A percentile compares a stretch with the other conserved stretches of the same genome.
Evolutionary conservation across 2,329 filamentous ascomycete species (phyloP).

Genomic region (Aspergillus piperis): DNA sequence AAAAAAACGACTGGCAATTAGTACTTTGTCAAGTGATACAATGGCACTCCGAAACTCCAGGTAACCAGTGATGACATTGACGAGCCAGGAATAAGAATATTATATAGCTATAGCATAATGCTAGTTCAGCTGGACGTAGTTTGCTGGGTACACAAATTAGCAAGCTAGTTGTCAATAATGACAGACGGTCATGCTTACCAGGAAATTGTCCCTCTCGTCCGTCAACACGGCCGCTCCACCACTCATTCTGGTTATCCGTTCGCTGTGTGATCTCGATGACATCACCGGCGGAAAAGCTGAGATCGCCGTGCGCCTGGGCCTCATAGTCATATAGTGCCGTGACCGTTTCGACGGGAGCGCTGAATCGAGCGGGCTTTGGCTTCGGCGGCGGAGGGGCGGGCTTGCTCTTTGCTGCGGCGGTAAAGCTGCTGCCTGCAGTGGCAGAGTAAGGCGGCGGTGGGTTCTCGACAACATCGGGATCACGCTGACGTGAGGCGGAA

Average conservation of each 20-base stretch:
- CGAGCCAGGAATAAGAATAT: slow-evolving; percentile 11
- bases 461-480: slow-evolving; percentile 53
- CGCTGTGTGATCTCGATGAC: slow-evolving; percentile 82
- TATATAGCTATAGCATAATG: slow-evolving; percentile 12
- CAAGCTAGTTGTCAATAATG: not conserved
- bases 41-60: slow-evolving; percentile 7
- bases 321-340: slow-evolving; percentile 96
- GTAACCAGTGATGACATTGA: slow-evolving; percentile 6
- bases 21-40: slow-evolving; percentile 7
- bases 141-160: slow-evolving; percentile 30
- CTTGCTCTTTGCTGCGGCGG: slow-evolving; percentile 67
- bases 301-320: slow-evolving; percentile 88
- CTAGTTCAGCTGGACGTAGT: slow-evolving; percentile 41
- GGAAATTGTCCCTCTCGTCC: slow-evolving; percentile 90
- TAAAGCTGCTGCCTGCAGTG: slow-evolving; percentile 47
- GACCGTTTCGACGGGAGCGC: slow-evolving; percentile 72
- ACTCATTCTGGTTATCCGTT: slow-evolving; percentile 92
- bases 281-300: slow-evolving; percentile 87
- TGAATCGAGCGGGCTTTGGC: slow-evolving; percentile 76
- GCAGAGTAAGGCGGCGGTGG: slow-evolving; percentile 72
- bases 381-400: slow-evolving; percentile 70
- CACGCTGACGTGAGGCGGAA: slow-evolving; percentile 34
- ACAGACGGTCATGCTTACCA: slow-evolving; percentile 59
- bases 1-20: slow-evolving; percentile 1
- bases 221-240: slow-evolving; percentile 85